Evolutionary conservation across 2,329 filamentous ascomycete species (phyloP), one percentile per base, ranked within the genome.

Genomic region (Aphanocladium album): DNA sequence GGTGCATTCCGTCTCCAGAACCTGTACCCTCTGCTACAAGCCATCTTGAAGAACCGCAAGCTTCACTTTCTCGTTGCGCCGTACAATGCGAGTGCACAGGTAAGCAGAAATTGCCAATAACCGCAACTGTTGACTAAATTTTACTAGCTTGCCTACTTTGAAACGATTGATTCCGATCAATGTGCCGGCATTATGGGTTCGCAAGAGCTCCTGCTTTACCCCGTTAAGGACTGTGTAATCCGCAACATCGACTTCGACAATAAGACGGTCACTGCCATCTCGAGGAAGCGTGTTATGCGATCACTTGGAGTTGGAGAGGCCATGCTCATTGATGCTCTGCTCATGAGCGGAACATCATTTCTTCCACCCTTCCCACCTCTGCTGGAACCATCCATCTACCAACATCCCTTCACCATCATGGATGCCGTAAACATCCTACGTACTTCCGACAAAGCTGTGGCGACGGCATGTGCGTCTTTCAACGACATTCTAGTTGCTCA

Each of bases 71-170:
- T 91, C 52, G 89, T 96, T 49, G 89, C 93, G 14, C 93, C 93
- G 1, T 96, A 91, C 78, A 92, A 89, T 73, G 91, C 93, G 41
- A 88, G 89, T 68, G 90, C 91, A 62, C 91, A 96, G 85, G 90
- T 93, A 75, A 71, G 79, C 72, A 27, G 47, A 45, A 23, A 71
- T 75, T 51, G 75, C 64, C 14, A 9, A 46, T 17, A 12, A 39
- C 17, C n/a, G 4, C 14, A 37, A 16, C 16, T 11, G n/a, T 17
- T 19, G 54, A 50, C 69, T 68, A 52, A 68, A 64, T 25, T 23
- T 41, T 46, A 4, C 19, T 67, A 92, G 87, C 84, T 96, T 64
- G 89, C 90, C 50, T 91, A 93, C 70, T 85, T 96, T 61, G 86
- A 90, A 64, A 84, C 85, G 71, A 75, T 80, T 58, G 82, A 89